A percentile compares a stretch with the other conserved stretches of the same genome.
Evolutionary conservation across 2,329 filamentous ascomycete species (phyloP).

Genomic region (Biscogniauxia sp.): DNA sequence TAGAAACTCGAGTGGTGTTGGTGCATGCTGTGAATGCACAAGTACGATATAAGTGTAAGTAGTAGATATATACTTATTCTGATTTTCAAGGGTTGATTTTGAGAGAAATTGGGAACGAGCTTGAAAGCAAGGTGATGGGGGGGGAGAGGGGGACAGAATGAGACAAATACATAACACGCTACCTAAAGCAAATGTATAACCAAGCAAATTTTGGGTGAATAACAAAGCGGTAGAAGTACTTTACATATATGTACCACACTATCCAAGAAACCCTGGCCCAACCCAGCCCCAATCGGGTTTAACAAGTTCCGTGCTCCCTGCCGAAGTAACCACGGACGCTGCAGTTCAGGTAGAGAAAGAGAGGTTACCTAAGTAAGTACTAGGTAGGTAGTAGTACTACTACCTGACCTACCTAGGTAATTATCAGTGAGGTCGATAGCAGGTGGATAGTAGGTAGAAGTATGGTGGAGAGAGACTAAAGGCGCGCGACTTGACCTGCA

Average conservation of each 20-base stretch:
- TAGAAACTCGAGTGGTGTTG: too few relatives aligned
- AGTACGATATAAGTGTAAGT: not conserved
- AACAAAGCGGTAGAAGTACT: too few relatives aligned
- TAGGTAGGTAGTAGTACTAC: not conserved
- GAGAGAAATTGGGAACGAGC: not conserved
- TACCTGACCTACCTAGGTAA: not conserved
- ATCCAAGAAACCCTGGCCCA: not conserved
- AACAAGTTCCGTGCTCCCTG: not conserved
- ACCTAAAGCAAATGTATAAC: not conserved
- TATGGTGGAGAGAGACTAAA: conserved; percentile 7
- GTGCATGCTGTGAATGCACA: too few relatives aligned
- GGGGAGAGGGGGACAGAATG: too few relatives aligned
- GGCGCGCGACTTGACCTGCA: conserved; percentile 1
- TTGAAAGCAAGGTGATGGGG: not conserved
- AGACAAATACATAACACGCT: not conserved
- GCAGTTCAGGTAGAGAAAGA: not conserved
- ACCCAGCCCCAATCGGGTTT: not conserved
- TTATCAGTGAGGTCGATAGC: too few relatives aligned
- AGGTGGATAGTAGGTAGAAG: conserved; percentile 1
- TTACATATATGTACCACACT: not conserved
- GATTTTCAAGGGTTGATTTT: not conserved
- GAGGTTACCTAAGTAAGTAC: too few relatives aligned
- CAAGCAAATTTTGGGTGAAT: too few relatives aligned
- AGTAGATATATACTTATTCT: not conserved
- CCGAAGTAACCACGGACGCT: not conserved